A percentile compares a stretch with the other conserved stretches of the same genome.
Evolutionary conservation across 2,329 filamentous ascomycete genomes (phyloP).

Genomic region (Penicillium sp.): DNA sequence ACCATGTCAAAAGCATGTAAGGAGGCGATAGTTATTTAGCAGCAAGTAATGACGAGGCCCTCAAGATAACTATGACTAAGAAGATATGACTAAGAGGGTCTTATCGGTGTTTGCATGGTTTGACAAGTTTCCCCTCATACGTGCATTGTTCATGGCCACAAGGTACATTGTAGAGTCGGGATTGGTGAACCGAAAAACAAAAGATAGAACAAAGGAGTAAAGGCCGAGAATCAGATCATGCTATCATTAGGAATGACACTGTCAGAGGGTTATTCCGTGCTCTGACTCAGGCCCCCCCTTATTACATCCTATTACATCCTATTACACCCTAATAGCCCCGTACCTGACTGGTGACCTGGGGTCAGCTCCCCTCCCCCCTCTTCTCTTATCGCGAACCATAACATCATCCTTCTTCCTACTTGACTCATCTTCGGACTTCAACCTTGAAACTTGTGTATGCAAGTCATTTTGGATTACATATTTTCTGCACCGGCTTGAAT

Average conservation of each 20-base stretch:
- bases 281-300: constrained; percentile 23
- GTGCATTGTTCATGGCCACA: constrained; percentile 1
- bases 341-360: constrained; percentile 14
- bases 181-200: constrained; percentile 3
- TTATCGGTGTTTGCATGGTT: constrained; percentile 10
- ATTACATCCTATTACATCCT: constrained; percentile 9
- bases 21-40: not conserved
- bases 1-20: not conserved
- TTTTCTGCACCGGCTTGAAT: constrained; percentile 7
- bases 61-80: not conserved
- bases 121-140: constrained; percentile 7
- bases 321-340: constrained; percentile 11
- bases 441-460: not conserved
- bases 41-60: not conserved
- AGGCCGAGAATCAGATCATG: not conserved
- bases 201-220: not conserved
- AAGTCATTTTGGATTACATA: constrained; percentile 7
- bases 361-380: constrained; percentile 11
- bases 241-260: not conserved
- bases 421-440: constrained; percentile 6
- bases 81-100: constrained; percentile 1
- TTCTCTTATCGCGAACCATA: constrained; percentile 18
- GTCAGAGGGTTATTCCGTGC: constrained; percentile 5
- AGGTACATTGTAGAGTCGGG: constrained; percentile 4
- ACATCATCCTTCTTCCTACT: constrained; percentile 12